Evolutionary conservation across 305 asterid genomes (phyloP), one percentile per base, ranked within the genome.

Genomic region (Striga hermonthica): DNA sequence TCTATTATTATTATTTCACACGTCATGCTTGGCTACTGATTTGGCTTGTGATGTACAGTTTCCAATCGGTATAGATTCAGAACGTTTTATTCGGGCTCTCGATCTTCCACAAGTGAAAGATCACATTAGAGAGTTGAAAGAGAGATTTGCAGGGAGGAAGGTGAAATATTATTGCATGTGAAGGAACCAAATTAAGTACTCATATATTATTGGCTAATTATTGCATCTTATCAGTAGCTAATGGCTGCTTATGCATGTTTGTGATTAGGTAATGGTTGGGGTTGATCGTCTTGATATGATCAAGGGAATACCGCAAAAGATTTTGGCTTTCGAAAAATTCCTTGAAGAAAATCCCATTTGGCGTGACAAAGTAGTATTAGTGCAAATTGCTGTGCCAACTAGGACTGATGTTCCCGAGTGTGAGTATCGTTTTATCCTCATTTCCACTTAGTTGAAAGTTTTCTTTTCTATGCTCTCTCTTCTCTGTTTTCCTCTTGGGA

Each of bases 391-490:
- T 54, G 98, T 89, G 56, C 98, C 98, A 64, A 91, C 98, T 66
- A 79, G 98, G 78, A 89, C 97, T 5, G 98, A 91, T 76, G 97
- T 91, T 73, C 95, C 98, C 6, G 98, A 91, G 82, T 91, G 98
- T 91, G 86, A 48, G 97, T 75, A 67, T 78, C 74, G 65, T 70
- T 57, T 60, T 58, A 77, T 16, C 9, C 55, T 64, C 69, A 22
- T 22, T 22, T 22, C 1, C 31, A 22, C 31, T 22, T 22, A 22
- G 31, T 22, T 22, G 31, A 22, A 22, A 22, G 31, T 22, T 22
- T 22, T 22, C 31, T 22, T 22, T 22, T 22, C 31, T 1, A 22
- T 22, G 31, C 31, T 22, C 31, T 22, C 31, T 22, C 31, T 22
- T 22, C 31, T 22, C 1, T 22, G 31, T 22, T 22, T 22, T 22